Evolutionary conservation across 2,329 filamentous ascomycete genomes (phyloP).

Genomic region (Alternaria novae-zelandiae): DNA sequence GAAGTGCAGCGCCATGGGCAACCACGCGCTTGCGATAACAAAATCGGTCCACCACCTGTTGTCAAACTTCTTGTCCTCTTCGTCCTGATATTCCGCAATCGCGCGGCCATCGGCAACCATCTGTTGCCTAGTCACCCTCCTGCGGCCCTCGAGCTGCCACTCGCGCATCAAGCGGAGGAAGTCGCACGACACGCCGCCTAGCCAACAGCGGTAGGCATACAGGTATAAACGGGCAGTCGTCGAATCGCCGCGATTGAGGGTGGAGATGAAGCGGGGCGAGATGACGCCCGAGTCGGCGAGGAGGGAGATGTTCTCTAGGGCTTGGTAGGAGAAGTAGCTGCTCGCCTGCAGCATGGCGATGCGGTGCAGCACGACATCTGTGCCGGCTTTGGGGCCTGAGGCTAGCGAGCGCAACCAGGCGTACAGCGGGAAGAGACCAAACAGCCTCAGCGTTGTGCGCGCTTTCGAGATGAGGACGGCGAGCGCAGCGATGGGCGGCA

Average conservation of each 20-base stretch:
- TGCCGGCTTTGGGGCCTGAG: slow-evolving; percentile 50
- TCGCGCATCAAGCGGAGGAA: slow-evolving; percentile 52
- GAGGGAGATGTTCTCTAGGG: slow-evolving; percentile 53
- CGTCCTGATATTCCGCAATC: slow-evolving; percentile 42
- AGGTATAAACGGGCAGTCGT: slow-evolving; percentile 48
- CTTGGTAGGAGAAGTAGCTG: slow-evolving; percentile 53
- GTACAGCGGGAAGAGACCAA: slow-evolving; percentile 54
- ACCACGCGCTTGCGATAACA: slow-evolving; percentile 52
- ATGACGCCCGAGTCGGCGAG: slow-evolving; percentile 52
- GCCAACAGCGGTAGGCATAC: slow-evolving; percentile 52
- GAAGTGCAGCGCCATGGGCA: slow-evolving; percentile 53
- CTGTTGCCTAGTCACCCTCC: slow-evolving; percentile 36
- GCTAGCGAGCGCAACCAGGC: slow-evolving; percentile 52
- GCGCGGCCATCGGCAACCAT: slow-evolving; percentile 39
- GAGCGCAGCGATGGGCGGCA: slow-evolving; percentile 43
- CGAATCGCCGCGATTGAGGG: slow-evolving; percentile 45
- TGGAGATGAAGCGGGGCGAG: slow-evolving; percentile 41
- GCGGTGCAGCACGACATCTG: slow-evolving; percentile 51
- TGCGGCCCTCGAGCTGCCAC: slow-evolving; percentile 49
- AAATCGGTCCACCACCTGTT: slow-evolving; percentile 52
- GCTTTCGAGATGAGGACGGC: slow-evolving; percentile 51
- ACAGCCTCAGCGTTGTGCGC: slow-evolving; percentile 53
- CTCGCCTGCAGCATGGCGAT: slow-evolving; percentile 51
- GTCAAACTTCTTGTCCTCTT: slow-evolving; percentile 47
- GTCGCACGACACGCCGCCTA: slow-evolving; percentile 53